Evolutionary conservation across 192 early-diverging fungal species (phyloP), one percentile per base, ranked within the genome.

Genomic region (Chytriomyces confervae): DNA sequence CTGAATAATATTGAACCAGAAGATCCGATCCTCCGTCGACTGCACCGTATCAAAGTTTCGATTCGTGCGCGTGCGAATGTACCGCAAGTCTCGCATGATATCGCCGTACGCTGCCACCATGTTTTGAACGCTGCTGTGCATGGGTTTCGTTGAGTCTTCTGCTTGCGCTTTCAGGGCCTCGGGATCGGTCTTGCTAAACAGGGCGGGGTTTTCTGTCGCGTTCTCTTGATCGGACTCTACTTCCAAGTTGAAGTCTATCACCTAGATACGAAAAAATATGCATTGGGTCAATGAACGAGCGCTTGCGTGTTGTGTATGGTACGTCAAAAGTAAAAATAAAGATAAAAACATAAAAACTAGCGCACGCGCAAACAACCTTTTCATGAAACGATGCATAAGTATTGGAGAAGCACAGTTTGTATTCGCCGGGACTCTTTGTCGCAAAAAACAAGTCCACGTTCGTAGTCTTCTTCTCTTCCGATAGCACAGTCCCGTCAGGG

Each of bases 341-440:
- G 1, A 0, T 60, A 20, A 65, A 20, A 63, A 10, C 3, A 10
- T 4, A 11, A 62, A 27, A 16, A 10, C 9, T 13, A 27, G 18
- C 8, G 1, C 61, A 74, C 50, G 11, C 53, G 10, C 16, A 36
- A 27, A 2, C 63, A 29, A 74, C 70, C 72, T 99, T 99, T 77
- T 97, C 95, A 16, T 92, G 89, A 89, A 95, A 97, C 8, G 95
- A 94, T 23, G 95, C 93, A 88, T 96, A 92, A 47, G 89, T 89
- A 78, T 98, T 99, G 74, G 91, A 92, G 86, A 99, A 99, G 88
- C 97, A 99, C 84, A 98, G 96, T 1, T 93, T 87, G 84, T 97
- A 95, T 83, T 99, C 97, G 71, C 97, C 97, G 6, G 86, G 85
- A 51, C 88, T 81, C 50, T 90, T 89, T 18, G 95, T 93, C 3